These are phyloP conservation scores for Mycosphaerella sp. DNA, from an alignment of 2,329 filamentous ascomycete species.

Conservation along the genomic window DNA sequence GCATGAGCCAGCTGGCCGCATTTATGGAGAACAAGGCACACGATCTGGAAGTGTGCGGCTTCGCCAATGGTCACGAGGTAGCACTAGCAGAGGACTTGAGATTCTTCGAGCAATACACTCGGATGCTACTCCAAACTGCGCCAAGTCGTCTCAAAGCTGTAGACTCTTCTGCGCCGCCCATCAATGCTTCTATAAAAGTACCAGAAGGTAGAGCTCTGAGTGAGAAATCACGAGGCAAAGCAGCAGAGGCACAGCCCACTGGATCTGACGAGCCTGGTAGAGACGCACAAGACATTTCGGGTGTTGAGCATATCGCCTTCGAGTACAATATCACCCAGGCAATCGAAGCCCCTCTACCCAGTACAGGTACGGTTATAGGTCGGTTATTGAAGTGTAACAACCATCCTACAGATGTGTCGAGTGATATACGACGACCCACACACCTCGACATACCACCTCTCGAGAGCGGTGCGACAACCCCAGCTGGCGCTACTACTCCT, in stretches of 20 bases:
- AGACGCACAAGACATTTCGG: too few relatives aligned
- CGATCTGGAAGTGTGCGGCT: background rate
- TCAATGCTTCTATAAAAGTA: background rate
- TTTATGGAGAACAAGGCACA: constrained; percentile 7
- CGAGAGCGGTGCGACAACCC: background rate
- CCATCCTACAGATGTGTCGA: background rate
- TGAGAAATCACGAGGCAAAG: background rate
- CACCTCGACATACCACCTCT: background rate
- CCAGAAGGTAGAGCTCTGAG: background rate
- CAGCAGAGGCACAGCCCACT: background rate
- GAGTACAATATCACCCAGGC: too few relatives aligned
- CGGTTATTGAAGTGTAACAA: too few relatives aligned
- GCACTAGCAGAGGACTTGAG: constrained; percentile 2
- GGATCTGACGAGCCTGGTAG: too few relatives aligned
- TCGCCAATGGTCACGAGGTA: background rate
- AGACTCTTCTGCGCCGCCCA: background rate
- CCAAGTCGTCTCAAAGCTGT: background rate
- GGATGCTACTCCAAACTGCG: background rate
- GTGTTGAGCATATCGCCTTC: too few relatives aligned
- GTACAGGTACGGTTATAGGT: too few relatives aligned
- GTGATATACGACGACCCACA: background rate
- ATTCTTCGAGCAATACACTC: background rate
- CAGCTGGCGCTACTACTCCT: background rate
- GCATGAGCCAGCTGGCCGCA: constrained; percentile 10
- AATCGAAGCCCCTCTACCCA: too few relatives aligned